A percentile compares a stretch with the other conserved stretches of the same genome.
Conservation (phyloP, 164 flowering plant species). For the Liriodendron chinense region DNA sequence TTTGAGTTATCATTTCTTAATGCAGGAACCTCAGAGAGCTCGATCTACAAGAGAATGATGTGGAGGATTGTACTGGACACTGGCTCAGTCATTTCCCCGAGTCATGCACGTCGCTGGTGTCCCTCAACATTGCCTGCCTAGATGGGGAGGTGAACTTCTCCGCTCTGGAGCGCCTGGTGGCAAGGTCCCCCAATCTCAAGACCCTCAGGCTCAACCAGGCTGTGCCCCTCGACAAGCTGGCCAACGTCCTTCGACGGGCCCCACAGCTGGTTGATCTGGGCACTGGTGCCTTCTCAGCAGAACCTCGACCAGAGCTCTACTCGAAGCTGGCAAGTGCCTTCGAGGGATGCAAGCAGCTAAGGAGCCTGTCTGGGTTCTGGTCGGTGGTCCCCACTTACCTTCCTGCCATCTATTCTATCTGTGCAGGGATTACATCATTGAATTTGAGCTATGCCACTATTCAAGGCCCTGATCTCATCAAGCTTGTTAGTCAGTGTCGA, state of each 20-base stretch:
- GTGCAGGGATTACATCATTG: constrained; percentile 62
- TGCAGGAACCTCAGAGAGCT: constrained; percentile 73
- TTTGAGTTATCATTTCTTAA: background rate
- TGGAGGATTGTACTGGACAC: constrained; percentile 76
- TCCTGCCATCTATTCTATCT: constrained; percentile 55
- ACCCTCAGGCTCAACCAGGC: constrained; percentile 71
- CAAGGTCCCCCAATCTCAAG: constrained; percentile 68
- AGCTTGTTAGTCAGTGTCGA: constrained; percentile 61
- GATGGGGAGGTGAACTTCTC: constrained; percentile 66
- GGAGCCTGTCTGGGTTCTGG: constrained; percentile 91
- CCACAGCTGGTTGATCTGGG: constrained; percentile 88
- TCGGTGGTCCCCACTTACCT: constrained; percentile 63
- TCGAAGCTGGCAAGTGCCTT: constrained; percentile 58
- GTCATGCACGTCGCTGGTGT: constrained; percentile 67
- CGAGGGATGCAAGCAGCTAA: constrained; percentile 60
- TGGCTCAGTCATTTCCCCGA: constrained; percentile 89
- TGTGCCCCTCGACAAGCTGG: constrained; percentile 75
- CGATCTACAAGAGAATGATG: constrained; percentile 83
- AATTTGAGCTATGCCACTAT: constrained; percentile 76
- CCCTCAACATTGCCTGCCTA: constrained; percentile 74
- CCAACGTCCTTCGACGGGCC: constrained; percentile 54
- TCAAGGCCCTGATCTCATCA: constrained; percentile 54
- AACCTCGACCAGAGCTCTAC: constrained; percentile 56
- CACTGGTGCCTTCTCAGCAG: constrained; percentile 66
- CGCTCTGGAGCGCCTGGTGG: constrained; percentile 75